Percentiles rank a stretch among this genome's conserved stretches.
Conservation (phyloP, 805 yeast species). For the Hanseniaspora guilliermondii region DNA sequence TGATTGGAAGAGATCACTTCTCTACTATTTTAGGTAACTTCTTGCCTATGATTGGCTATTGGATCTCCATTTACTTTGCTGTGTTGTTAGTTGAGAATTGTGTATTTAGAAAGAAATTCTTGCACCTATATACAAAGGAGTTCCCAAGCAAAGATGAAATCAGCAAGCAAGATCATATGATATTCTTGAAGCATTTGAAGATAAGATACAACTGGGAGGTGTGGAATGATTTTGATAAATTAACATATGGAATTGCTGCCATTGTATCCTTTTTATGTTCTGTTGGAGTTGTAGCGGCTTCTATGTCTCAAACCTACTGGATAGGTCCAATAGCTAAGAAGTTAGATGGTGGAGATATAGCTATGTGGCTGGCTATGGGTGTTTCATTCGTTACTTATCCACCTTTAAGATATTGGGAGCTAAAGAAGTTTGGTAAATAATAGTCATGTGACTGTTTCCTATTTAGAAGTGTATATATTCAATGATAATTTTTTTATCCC, state of each 20-base stretch:
- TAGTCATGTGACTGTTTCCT: neutral
- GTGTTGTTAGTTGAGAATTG: conserved; percentile 59
- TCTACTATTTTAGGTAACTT: conserved; percentile 64
- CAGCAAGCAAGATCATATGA: neutral
- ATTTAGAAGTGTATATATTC: neutral
- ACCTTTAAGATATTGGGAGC: conserved; percentile 48
- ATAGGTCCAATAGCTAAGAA: conserved; percentile 58
- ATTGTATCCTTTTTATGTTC: conserved; percentile 53
- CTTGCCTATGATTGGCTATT: conserved; percentile 82
- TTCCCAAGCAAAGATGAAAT: conserved; percentile 24
- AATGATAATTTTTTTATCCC: neutral
- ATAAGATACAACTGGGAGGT: conserved; percentile 57
- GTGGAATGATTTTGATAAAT: conserved; percentile 51
- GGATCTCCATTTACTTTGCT: conserved; percentile 75
- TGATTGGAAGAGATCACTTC: conserved; percentile 65
- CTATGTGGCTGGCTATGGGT: conserved; percentile 67
- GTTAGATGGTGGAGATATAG: conserved; percentile 69
- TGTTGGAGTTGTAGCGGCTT: conserved; percentile 69
- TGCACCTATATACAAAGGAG: conserved; percentile 35
- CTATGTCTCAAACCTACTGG: conserved; percentile 82
- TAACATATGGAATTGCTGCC: conserved; percentile 67
- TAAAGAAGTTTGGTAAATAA: conserved; percentile 41
- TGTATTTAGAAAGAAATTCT: conserved; percentile 45
- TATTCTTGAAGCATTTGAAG: conserved; percentile 17
- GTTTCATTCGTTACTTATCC: conserved; percentile 58